Evolutionary conservation across 306 rosid genomes (phyloP).

Genomic region (Vigna hirtella): DNA sequence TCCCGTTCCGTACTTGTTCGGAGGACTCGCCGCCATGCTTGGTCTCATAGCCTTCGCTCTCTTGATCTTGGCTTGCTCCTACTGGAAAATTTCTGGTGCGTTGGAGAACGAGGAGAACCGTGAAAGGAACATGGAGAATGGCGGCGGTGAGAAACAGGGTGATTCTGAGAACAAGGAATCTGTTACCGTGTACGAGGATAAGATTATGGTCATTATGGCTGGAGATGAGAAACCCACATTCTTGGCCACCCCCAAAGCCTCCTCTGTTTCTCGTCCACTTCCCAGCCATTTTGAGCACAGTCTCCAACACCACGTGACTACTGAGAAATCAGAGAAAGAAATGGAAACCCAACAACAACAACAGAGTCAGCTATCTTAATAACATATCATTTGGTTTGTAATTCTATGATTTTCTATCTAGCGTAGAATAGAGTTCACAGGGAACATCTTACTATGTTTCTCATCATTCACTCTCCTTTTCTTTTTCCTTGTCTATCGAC

Average conservation of each 20-base stretch:
- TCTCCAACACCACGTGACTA: not conserved
- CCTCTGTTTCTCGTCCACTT: constrained; percentile 1
- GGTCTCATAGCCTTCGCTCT: constrained; percentile 82
- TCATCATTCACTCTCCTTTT: not conserved
- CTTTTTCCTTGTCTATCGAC: constrained; percentile 7
- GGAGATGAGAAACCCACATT: constrained; percentile 77
- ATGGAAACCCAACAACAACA: not conserved
- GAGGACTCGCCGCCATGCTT: constrained; percentile 88
- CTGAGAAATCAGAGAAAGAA: constrained; percentile 49
- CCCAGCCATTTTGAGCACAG: constrained; percentile 6
- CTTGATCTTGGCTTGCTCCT: constrained; percentile 80
- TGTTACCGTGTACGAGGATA: constrained; percentile 64
- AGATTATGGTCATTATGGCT: constrained; percentile 88
- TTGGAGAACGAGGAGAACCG: constrained; percentile 44
- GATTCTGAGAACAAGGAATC: constrained; percentile 39
- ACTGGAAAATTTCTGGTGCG: constrained; percentile 58
- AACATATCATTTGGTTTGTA: not conserved
- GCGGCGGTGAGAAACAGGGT: constrained; percentile 43
- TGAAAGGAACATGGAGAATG: constrained; percentile 53
- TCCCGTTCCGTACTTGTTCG: constrained; percentile 87
- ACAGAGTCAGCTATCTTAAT: not conserved
- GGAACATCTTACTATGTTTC: constrained; percentile 4
- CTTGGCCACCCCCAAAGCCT: constrained; percentile 74
- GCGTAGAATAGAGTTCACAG: not conserved
- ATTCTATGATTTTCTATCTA: not conserved